phyloP scores from a whole-genome alignment of 2,329 filamentous ascomycete species.

The Ceratocystis cubensis region DNA sequence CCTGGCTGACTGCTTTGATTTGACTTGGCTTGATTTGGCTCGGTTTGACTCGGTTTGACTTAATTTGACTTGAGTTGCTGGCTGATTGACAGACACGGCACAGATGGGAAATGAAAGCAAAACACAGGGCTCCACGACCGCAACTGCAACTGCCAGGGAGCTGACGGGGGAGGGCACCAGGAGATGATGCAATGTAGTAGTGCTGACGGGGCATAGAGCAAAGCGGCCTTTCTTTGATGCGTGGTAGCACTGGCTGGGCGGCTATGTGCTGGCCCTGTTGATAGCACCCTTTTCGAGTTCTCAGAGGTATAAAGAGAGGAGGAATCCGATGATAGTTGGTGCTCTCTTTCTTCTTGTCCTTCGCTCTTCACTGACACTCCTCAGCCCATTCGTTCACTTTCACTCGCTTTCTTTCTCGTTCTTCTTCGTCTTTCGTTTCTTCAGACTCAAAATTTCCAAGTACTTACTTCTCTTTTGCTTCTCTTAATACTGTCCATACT shows the following conservation, averaged over 20 bases:
- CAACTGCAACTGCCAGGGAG: constrained; percentile 7
- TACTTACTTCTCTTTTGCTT: background rate
- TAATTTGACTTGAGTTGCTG: background rate
- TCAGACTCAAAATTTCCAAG: background rate
- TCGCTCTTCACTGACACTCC: constrained; percentile 1
- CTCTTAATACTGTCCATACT: too few relatives aligned
- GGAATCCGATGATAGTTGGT: background rate
- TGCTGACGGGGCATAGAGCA: background rate
- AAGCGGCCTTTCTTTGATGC: background rate
- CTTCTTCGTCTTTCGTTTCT: constrained; percentile 5
- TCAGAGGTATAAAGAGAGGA: background rate
- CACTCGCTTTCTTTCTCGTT: constrained; percentile 10
- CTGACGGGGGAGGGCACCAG: background rate
- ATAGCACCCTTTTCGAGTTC: background rate
- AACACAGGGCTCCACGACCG: constrained; percentile 7
- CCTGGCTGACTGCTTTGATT: too few relatives aligned
- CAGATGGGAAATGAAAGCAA: constrained; percentile 15
- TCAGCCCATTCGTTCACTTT: constrained; percentile 9
- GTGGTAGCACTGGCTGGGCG: background rate
- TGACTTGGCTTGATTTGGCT: too few relatives aligned
- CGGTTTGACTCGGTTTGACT: too few relatives aligned
- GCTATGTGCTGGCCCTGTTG: background rate
- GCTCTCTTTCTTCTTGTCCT: background rate
- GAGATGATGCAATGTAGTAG: background rate
- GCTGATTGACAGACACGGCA: background rate